These are phyloP conservation scores for Ogataea trehaloabstinens DNA, from an alignment of 805 yeast species.

Conservation along the genomic window DNA sequence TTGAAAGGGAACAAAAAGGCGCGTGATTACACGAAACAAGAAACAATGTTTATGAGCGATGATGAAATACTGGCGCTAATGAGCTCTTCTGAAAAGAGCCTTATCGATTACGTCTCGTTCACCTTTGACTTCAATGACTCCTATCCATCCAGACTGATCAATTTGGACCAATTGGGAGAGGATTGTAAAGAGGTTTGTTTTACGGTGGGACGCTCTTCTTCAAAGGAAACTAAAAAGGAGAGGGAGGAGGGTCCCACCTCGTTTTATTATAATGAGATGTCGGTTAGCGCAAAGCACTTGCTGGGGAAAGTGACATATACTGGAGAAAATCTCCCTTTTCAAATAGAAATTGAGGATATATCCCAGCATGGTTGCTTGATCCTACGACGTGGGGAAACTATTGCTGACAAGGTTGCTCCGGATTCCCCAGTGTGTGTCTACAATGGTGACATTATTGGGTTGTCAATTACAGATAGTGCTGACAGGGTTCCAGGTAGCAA, in stretches of 20 bases:
- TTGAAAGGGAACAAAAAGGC: too few relatives aligned
- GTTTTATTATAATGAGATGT: conserved; percentile 20
- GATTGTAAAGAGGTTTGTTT: conserved; percentile 7
- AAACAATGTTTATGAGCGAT: neutral
- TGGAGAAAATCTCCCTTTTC: neutral
- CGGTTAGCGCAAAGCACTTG: conserved; percentile 27
- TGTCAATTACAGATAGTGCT: conserved; percentile 10
- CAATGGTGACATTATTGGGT: conserved; percentile 24
- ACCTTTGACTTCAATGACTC: neutral
- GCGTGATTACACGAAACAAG: too few relatives aligned
- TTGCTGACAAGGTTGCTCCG: neutral
- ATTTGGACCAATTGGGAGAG: conserved; percentile 2
- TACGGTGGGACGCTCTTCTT: conserved; percentile 26
- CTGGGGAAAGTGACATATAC: conserved; percentile 8
- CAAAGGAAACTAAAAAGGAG: conserved; percentile 4
- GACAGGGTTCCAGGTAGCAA: neutral
- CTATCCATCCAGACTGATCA: conserved; percentile 9
- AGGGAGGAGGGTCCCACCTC: conserved; percentile 9
- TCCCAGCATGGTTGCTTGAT: conserved; percentile 22
- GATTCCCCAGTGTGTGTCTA: conserved; percentile 2
- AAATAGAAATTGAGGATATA: conserved; percentile 10
- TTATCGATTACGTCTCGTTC: neutral
- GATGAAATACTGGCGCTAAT: neutral
- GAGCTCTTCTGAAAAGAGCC: neutral
- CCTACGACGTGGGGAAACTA: conserved; percentile 3